Percentiles rank a stretch among this genome's conserved stretches.
phyloP scores from a whole-genome alignment of 352 stramenopile genomes.

The Plasmopara viticola region DNA sequence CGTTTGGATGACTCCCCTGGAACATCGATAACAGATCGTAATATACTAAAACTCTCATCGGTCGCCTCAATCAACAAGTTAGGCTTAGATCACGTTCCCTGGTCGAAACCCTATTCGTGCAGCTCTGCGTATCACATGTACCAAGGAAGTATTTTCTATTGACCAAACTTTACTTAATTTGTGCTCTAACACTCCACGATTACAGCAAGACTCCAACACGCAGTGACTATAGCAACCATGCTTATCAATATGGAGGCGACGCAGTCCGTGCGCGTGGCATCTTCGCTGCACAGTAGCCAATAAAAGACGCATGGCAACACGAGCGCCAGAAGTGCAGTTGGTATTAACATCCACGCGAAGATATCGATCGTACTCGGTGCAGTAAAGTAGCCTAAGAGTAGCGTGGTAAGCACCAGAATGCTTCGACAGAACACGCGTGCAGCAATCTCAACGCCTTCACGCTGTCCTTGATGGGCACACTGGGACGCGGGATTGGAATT shows the following conservation, averaged over 20 bases:
- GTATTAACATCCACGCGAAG: constrained; percentile 62
- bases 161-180: no score
- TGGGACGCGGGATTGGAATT: constrained; percentile 5
- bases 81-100: no score
- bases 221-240: constrained; percentile 40
- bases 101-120: no score
- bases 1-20: no score
- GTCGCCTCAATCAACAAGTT: no score
- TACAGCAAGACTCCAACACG: constrained; percentile 42
- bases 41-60: no score
- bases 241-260: constrained; percentile 36
- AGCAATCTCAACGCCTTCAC: constrained; percentile 23
- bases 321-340: constrained; percentile 47
- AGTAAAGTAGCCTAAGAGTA: constrained; percentile 48
- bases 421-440: constrained; percentile 46
- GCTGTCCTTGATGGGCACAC: constrained; percentile 14
- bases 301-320: constrained; percentile 67
- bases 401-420: constrained; percentile 41
- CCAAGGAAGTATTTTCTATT: no score
- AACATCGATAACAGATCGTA: no score
- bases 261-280: constrained; percentile 40
- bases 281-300: constrained; percentile 60
- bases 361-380: constrained; percentile 48
- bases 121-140: no score
- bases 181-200: constrained; percentile 29